Evolutionary conservation across 768 basidiomycete genomes (phyloP).

Genomic region (Podaxis sp.): DNA sequence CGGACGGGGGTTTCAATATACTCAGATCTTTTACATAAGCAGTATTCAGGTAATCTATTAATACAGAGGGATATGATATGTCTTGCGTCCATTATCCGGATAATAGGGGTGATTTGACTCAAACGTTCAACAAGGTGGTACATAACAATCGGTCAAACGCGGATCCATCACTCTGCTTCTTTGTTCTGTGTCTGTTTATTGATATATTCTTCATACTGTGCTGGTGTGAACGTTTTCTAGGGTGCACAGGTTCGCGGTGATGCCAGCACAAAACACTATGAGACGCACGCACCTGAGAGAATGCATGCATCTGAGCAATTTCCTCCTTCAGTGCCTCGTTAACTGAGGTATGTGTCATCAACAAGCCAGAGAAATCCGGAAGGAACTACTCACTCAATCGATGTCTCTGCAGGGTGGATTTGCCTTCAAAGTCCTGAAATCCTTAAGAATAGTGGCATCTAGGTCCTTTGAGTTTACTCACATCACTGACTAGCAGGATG

Average conservation of each 20-base stretch:
- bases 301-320: conserved; percentile 81
- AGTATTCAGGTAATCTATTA: not conserved
- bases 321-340: conserved; percentile 72
- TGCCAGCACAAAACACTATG: not conserved
- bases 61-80: not conserved
- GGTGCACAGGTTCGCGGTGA: not conserved
- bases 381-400: conserved; percentile 48
- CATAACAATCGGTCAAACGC: not conserved
- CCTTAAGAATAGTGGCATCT: not conserved
- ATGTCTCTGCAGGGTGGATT: conserved; percentile 75
- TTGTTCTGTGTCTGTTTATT: conserved; percentile 12
- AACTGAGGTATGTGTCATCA: conserved; percentile 36
- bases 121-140: not conserved
- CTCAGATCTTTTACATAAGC: conserved; percentile 6
- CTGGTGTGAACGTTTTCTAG: conserved; percentile 20
- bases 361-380: not conserved
- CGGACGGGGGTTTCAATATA: not conserved
- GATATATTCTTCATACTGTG: conserved; percentile 18
- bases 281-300: conserved; percentile 63
- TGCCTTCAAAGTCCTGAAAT: conserved; percentile 68
- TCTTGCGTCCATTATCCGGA: not conserved
- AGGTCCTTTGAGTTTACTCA: conserved; percentile 24
- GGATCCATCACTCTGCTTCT: not conserved
- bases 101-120: not conserved
- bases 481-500: conserved; percentile 74